Evolutionary conservation across 768 basidiomycete species (phyloP).

Genomic region (Amanita rimosa): DNA sequence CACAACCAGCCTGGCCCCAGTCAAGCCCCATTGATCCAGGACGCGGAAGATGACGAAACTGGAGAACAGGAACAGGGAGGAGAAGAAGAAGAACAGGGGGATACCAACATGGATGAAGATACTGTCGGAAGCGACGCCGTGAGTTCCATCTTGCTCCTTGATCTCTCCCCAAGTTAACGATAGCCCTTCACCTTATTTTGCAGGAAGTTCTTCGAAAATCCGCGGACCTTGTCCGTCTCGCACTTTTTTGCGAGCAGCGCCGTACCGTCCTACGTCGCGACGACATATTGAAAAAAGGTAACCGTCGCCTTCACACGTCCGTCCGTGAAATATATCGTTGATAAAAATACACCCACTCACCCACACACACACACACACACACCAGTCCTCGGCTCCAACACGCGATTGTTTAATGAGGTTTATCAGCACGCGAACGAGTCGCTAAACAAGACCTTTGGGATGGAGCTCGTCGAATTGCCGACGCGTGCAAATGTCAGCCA

Average conservation of each 20-base stretch:
- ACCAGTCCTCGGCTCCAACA: constrained; percentile 16
- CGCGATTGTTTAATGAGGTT: constrained; percentile 47
- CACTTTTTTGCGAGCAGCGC: constrained; percentile 61
- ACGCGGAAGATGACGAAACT: not conserved
- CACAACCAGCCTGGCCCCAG: constrained; percentile 4
- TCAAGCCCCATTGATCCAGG: not conserved
- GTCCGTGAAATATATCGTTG: not conserved
- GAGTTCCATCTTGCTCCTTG: not conserved
- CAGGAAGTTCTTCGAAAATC: constrained; percentile 55
- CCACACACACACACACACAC: not conserved
- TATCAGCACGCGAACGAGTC: constrained; percentile 46
- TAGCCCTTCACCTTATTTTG: not conserved
- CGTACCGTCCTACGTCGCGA: constrained; percentile 50
- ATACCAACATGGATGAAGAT: not conserved
- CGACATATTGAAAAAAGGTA: constrained; percentile 73
- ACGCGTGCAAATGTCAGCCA: constrained; percentile 36
- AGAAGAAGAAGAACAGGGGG: constrained; percentile 1
- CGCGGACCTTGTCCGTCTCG: constrained; percentile 54
- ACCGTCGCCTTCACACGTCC: not conserved
- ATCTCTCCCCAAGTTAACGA: not conserved
- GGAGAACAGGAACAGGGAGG: not conserved
- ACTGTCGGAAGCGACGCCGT: not conserved
- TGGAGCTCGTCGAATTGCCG: constrained; percentile 68
- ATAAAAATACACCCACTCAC: too few relatives aligned
- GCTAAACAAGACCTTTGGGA: constrained; percentile 50